A percentile compares a stretch with the other conserved stretches of the same genome.
phyloP scores from a whole-genome alignment of 2,329 filamentous ascomycete species.

The Arthrobotrys musiformis region DNA sequence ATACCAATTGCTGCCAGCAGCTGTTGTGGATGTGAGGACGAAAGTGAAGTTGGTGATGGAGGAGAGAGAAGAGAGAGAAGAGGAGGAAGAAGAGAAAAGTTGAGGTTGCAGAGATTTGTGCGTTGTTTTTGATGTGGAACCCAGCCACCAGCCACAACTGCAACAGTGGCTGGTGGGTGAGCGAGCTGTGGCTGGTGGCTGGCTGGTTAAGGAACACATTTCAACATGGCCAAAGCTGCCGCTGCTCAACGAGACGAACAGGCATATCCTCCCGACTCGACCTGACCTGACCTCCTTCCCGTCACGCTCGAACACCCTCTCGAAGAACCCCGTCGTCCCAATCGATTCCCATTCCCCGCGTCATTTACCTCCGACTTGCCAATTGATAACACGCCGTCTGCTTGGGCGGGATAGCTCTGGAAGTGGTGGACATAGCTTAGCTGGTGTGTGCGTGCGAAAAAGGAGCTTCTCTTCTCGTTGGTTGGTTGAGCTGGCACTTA shows the following conservation, averaged over 20 bases:
- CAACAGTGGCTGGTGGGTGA: background rate
- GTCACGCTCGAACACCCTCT: constrained; percentile 41
- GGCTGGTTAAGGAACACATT: constrained; percentile 54
- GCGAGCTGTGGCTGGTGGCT: constrained; percentile 20
- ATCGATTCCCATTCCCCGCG: constrained; percentile 7
- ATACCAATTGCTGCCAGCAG: constrained; percentile 51
- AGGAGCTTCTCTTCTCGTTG: constrained; percentile 34
- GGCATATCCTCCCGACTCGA: constrained; percentile 37
- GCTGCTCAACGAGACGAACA: constrained; percentile 34
- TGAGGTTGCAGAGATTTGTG: constrained; percentile 50
- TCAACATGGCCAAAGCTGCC: constrained; percentile 46
- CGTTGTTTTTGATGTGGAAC: background rate
- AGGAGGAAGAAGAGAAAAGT: constrained; percentile 44
- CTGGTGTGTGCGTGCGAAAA: constrained; percentile 50
- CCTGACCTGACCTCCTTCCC: too few relatives aligned
- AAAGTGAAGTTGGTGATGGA: background rate
- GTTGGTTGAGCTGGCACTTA: constrained; percentile 46
- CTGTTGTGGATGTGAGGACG: constrained; percentile 7
- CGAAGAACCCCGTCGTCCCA: background rate
- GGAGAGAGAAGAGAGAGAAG: constrained; percentile 6
- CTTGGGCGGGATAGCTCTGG: constrained; percentile 19
- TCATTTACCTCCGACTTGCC: constrained; percentile 26
- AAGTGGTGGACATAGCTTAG: constrained; percentile 23
- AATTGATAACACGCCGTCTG: constrained; percentile 37
- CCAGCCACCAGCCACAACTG: constrained; percentile 23